Evolutionary conservation across 768 basidiomycete genomes (phyloP), one percentile per base, ranked within the genome.

Genomic region (Lentinula detonsa): DNA sequence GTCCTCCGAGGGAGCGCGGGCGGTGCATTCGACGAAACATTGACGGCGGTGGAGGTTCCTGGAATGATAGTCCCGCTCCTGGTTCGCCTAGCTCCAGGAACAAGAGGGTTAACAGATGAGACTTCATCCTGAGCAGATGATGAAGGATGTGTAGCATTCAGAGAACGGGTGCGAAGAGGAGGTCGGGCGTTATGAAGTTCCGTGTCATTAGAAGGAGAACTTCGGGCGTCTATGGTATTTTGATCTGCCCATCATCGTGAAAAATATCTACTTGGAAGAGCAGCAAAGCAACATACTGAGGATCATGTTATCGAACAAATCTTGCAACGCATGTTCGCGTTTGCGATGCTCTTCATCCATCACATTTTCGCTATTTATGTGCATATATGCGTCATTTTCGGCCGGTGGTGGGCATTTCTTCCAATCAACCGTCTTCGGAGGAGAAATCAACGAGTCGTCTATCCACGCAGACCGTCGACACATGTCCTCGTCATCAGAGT

Each of bases 61-160:
- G 49, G 49, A 23, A 60, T 81, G 67, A 77, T 84, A 57, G 78
- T 84, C 62, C 75, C 80, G 28, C 75, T 81, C 16, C 82, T 78
- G n/a, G 72, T 73, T n/a, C 75, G 70, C 54, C 69, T 45, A 15
- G 55, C 42, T 18, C 21, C 21, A 40, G 42, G 31, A 51, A 58
- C 49, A 11, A 31, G 31, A 56, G 45, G 18, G 18, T 28, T 57
- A 0, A 43, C 8, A 18, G 13, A 11, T 23, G 13, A 4, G 23
- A 16, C 7, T 18, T 48, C n/a, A 13, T 37, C 8, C 18, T 43
- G 13, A 21, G 10, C n/a, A 45, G 31, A 5, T 1, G 37, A 18
- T 33, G 50, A 10, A 21, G 46, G 37, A 42, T 40, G 35, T 11
- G 40, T 9, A 6, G 48, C 40, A 48, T 63, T 49, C 9, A 63